Base-by-base conservation (phyloP, 257 asterid species). In the Gentiana dahurica region DNA sequence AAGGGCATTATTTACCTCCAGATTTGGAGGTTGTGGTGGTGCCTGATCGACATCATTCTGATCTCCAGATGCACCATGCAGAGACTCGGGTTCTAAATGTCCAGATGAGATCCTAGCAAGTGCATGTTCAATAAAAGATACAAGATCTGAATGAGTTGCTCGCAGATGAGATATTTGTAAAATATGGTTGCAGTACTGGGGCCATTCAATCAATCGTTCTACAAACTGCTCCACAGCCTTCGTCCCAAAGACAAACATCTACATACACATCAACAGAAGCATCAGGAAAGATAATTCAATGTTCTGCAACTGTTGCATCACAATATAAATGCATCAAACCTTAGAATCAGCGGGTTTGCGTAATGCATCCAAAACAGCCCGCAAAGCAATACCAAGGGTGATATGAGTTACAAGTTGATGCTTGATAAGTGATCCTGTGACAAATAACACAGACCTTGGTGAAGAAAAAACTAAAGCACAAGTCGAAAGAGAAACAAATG, bases 151-250 rank as follows among this genome's bases (percentile, higher is more conserved):
- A 65, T 88, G 83, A 43, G 81, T 74, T 55, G 68, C 90, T 62
- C 97, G 99, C 65, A 88, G 60, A 70, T 92, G 97, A 68, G 97
- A 83, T 81, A 92, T 92, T 71, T 88, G 97, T 66, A 88, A 63
- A 67, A 92, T 84, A 75, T 88, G 95, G 72, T 86, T 92, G 82
- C 99, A 85, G 76, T 92, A 92, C 62, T 77, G 97, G 4, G 99
- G 99, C 99, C 99, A 92, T 78, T 92, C 99, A 60, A 74, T 73
- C 71, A 92, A 80, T 43, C 99, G 97, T 55, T 88, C 99, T 67
- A 82, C 71, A 68, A 88, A 92, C 77, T 88, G 97, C 73, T 92
- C 94, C 76, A 92, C 69, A 53, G 99, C 97, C 78, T 55, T 77
- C 1, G 81, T 88, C 69, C 99, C 99, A 80, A 92, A 92, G 61